Percentiles rank a stretch among this genome's conserved stretches.
phyloP scores from a whole-genome alignment of 345 rosid genomes.

The Cardamine resedifolia region DNA sequence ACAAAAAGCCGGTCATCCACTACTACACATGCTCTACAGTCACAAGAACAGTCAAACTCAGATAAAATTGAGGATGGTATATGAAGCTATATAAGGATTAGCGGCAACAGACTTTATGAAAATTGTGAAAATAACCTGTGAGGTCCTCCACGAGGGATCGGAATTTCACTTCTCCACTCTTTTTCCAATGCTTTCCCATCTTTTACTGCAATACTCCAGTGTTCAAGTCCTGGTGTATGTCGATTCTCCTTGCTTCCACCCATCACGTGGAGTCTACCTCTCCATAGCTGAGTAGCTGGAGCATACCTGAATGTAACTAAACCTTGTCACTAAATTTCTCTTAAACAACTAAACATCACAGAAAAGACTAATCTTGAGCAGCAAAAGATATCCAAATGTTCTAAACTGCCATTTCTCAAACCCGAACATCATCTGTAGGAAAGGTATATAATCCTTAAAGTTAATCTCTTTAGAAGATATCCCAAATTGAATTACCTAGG shows the following conservation, averaged over 20 bases:
- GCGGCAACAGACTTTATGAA: not conserved
- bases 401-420: not conserved
- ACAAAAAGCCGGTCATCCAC: conserved; percentile 70
- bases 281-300: conserved; percentile 96
- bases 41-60: conserved; percentile 16
- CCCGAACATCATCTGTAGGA: not conserved
- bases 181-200: conserved; percentile 80
- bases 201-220: conserved; percentile 91
- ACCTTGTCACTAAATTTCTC: conserved; percentile 10
- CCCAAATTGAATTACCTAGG: conserved; percentile 60
- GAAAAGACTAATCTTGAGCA: not conserved
- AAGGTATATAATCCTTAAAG: not conserved
- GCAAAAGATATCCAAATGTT: not conserved
- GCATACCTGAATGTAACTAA: conserved; percentile 65
- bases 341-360: not conserved
- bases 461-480: not conserved
- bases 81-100: conserved; percentile 3
- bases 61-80: not conserved
- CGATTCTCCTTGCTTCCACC: conserved; percentile 97
- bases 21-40: conserved; percentile 74
- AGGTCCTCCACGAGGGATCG: conserved; percentile 98
- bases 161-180: conserved; percentile 87
- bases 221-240: conserved; percentile 80
- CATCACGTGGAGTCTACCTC: conserved; percentile 99
- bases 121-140: conserved; percentile 59